Evolutionary conservation across 352 stramenopile species (phyloP).

Genomic region (Saprolegnia diclina): DNA sequence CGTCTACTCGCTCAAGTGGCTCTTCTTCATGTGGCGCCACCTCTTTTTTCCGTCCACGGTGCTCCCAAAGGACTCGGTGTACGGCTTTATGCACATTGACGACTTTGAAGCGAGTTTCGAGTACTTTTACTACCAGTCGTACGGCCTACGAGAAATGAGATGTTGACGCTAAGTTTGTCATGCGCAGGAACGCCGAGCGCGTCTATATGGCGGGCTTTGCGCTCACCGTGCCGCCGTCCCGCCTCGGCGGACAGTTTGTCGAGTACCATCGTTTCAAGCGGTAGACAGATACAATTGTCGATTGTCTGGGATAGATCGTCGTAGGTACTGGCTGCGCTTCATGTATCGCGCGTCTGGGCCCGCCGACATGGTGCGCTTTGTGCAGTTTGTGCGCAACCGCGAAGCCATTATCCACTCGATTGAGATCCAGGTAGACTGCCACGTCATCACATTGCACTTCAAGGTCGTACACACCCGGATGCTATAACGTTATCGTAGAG

Average conservation of each 20-base stretch:
- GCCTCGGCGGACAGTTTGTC: slow-evolving; percentile 15
- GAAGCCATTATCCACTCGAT: slow-evolving; percentile 3
- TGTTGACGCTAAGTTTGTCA: neutral
- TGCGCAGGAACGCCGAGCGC: slow-evolving; percentile 7
- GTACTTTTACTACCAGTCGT: slow-evolving; percentile 24
- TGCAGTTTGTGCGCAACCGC: slow-evolving; percentile 16
- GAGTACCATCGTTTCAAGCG: slow-evolving; percentile 24
- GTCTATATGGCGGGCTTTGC: slow-evolving; percentile 19
- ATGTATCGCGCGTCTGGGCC: slow-evolving; percentile 1
- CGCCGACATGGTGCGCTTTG: slow-evolving; percentile 10
- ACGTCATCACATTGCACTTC: neutral
- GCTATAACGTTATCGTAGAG: too few species aligned
- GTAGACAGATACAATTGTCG: neutral
- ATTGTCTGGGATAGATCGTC: neutral
- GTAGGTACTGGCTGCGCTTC: slow-evolving; percentile 22
- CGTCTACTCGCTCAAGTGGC: slow-evolving; percentile 22
- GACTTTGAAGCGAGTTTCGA: slow-evolving; percentile 19
- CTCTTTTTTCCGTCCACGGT: slow-evolving; percentile 2
- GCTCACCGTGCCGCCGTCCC: slow-evolving; percentile 14
- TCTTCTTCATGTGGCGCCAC: slow-evolving; percentile 18
- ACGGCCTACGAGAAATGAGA: neutral
- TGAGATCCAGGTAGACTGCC: neutral
- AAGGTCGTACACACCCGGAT: too few species aligned
- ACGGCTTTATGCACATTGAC: slow-evolving; percentile 16
- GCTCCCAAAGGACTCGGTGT: neutral